Conservation (phyloP, 805 yeast genomes). For the Yamadazyma laniorum region DNA sequence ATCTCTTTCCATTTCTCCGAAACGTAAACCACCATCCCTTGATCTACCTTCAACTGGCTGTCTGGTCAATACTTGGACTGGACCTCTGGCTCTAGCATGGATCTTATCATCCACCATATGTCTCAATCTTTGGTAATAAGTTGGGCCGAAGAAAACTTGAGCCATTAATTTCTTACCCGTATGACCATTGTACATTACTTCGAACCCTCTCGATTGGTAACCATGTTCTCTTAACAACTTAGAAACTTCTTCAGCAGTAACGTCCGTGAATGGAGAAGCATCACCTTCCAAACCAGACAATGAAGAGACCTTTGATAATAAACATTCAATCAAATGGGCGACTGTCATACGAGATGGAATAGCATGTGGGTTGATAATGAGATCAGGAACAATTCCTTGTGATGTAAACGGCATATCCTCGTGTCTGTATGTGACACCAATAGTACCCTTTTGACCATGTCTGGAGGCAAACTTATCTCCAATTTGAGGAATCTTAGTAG, state of each 20-base stretch:
- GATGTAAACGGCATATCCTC: constrained; percentile 98
- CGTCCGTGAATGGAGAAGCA: constrained; percentile 98
- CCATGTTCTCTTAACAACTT: constrained; percentile 91
- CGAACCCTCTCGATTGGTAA: constrained; percentile 97
- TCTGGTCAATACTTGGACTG: constrained; percentile 94
- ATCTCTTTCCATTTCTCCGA: constrained; percentile 99
- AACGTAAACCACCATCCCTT: constrained; percentile 98
- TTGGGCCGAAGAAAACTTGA: constrained; percentile 99
- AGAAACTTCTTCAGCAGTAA: constrained; percentile 96
- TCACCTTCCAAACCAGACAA: constrained; percentile 97
- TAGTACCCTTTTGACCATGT: constrained; percentile 99
- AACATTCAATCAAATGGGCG: constrained; percentile 98
- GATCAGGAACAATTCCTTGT: constrained; percentile 95
- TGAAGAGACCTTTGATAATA: constrained; percentile 91
- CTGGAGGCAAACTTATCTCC: constrained; percentile 99
- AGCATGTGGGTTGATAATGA: constrained; percentile 98
- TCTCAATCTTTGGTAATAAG: constrained; percentile 96
- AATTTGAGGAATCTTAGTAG: constrained; percentile 97
- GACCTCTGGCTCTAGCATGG: constrained; percentile 99
- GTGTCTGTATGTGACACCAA: constrained; percentile 97
- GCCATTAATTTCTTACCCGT: constrained; percentile 98
- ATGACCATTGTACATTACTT: constrained; percentile 98
- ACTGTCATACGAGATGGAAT: constrained; percentile 99
- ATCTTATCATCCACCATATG: constrained; percentile 99
- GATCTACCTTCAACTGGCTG: constrained; percentile 99